Evolutionary conservation across 1,284 basidiomycete genomes (phyloP).

Genomic region (Pseudozyma thailandica): DNA sequence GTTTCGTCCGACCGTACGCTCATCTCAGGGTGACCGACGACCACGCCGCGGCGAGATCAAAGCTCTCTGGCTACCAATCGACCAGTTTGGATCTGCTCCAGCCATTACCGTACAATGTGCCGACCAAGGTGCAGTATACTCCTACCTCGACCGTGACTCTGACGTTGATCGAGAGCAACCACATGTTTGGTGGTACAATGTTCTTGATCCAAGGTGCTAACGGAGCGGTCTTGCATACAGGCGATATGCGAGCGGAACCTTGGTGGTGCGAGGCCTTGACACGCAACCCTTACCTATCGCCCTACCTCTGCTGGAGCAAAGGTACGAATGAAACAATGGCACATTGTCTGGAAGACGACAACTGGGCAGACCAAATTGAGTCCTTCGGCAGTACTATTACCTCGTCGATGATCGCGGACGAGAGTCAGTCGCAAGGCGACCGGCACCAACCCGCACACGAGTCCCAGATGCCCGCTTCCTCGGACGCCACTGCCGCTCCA

Average conservation of each 20-base stretch:
- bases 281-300: conserved; percentile 77
- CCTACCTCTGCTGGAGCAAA: conserved; percentile 73
- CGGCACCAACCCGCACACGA: conserved; percentile 4
- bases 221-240: conserved; percentile 85
- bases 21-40: conserved; percentile 37
- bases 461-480: not conserved
- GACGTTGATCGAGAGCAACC: conserved; percentile 89
- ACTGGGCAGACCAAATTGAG: conserved; percentile 34
- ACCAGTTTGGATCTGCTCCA: conserved; percentile 40
- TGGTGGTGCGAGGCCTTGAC: conserved; percentile 78
- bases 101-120: conserved; percentile 70
- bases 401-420: conserved; percentile 3
- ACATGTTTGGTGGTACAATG: conserved; percentile 93
- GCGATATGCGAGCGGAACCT: conserved; percentile 87
- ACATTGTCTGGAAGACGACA: not conserved
- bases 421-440: conserved; percentile 13
- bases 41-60: conserved; percentile 32
- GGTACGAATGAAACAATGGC: not conserved
- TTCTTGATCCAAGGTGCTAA: conserved; percentile 82
- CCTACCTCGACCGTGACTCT: conserved; percentile 74
- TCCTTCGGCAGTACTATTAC: conserved; percentile 21
- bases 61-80: conserved; percentile 25
- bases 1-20: conserved; percentile 48
- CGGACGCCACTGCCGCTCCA: not conserved
- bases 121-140: conserved; percentile 75